phyloP scores from a whole-genome alignment of 192 early-diverging fungal genomes.

The Coemansia sp. region DNA sequence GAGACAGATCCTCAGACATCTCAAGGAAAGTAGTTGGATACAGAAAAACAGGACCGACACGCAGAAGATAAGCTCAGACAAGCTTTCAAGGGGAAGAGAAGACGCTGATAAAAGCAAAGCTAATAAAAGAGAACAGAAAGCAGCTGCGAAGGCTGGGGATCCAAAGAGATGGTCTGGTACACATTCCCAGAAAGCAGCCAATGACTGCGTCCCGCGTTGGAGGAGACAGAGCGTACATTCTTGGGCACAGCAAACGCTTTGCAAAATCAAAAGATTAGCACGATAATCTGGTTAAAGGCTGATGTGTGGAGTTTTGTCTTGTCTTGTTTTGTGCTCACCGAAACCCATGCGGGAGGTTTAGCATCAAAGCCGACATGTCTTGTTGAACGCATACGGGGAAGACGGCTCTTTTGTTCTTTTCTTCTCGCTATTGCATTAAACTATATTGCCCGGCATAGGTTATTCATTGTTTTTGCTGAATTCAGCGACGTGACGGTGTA shows the following conservation, averaged over 20 bases:
- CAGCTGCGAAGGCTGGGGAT: background rate
- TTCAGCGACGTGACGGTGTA: too few species aligned
- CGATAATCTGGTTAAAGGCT: too few species aligned
- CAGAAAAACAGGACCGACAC: constrained; percentile 21
- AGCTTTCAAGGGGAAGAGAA: background rate
- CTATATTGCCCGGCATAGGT: too few species aligned
- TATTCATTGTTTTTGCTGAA: too few species aligned
- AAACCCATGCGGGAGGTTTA: too few species aligned
- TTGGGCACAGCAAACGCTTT: background rate
- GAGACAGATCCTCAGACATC: constrained; percentile 39
- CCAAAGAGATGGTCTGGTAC: background rate
- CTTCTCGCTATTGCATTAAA: too few species aligned
- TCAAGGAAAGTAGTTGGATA: constrained; percentile 1
- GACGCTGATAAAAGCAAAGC: background rate
- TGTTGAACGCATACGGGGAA: too few species aligned
- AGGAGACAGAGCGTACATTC: background rate
- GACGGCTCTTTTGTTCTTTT: too few species aligned
- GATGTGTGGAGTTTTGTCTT: too few species aligned
- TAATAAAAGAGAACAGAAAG: background rate
- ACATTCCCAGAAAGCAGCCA: background rate
- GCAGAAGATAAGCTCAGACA: constrained; percentile 11
- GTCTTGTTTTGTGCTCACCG: too few species aligned
- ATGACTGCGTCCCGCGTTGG: constrained; percentile 2
- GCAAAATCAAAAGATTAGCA: too few species aligned
- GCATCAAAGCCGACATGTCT: too few species aligned